Evolutionary conservation across 306 rosid species (phyloP).

Genomic region (Carpinus viminea): DNA sequence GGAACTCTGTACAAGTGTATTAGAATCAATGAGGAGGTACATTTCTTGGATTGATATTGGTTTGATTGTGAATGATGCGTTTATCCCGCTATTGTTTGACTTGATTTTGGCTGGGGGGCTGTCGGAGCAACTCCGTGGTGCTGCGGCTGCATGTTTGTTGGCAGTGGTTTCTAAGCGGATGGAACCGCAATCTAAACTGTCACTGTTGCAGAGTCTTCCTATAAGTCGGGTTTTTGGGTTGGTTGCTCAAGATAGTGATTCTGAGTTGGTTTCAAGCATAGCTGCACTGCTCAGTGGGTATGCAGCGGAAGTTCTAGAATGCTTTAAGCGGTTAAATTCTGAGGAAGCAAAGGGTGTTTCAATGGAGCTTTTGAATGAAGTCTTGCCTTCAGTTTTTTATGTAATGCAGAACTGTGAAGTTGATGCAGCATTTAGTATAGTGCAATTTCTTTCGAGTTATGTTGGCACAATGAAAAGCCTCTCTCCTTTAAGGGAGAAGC

Average conservation of each 20-base stretch:
- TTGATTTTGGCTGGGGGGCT: constrained; percentile 65
- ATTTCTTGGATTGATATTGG: constrained; percentile 94
- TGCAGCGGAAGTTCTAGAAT: constrained; percentile 79
- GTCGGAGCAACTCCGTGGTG: constrained; percentile 71
- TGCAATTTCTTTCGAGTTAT: constrained; percentile 83
- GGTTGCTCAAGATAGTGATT: constrained; percentile 58
- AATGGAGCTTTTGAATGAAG: constrained; percentile 74
- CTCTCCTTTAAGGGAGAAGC: constrained; percentile 67
- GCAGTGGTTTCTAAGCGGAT: constrained; percentile 88
- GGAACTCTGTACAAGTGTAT: constrained; percentile 66
- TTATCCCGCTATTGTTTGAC: constrained; percentile 80
- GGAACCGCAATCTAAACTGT: constrained; percentile 71
- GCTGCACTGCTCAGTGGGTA: constrained; percentile 83
- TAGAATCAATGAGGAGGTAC: constrained; percentile 79
- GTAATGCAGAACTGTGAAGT: constrained; percentile 78
- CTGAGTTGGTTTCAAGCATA: constrained; percentile 62
- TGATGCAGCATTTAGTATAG: constrained; percentile 71
- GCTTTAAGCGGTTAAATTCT: constrained; percentile 78
- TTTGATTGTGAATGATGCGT: constrained; percentile 75
- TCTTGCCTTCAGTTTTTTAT: constrained; percentile 78
- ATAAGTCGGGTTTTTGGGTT: constrained; percentile 67
- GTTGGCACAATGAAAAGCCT: constrained; percentile 73
- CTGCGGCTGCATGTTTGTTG: constrained; percentile 79
- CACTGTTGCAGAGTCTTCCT: constrained; percentile 80
- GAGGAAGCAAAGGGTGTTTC: constrained; percentile 72